These are phyloP conservation scores for Geotrichum phurueaensis DNA, from an alignment of 1,139 yeast species.

Conservation along the genomic window DNA sequence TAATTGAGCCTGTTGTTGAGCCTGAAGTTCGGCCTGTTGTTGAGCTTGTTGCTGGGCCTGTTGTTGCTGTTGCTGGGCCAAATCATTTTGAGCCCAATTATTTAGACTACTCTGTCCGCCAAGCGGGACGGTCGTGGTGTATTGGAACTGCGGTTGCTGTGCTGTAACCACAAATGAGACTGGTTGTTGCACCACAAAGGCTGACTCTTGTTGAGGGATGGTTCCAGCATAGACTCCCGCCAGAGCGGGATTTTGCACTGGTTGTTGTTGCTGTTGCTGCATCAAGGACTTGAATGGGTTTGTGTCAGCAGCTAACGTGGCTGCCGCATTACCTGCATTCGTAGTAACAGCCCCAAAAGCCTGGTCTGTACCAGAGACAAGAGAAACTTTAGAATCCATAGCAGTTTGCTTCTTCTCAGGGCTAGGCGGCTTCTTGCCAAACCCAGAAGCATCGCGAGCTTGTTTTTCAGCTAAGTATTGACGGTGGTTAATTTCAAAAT, in stretches of 20 bases:
- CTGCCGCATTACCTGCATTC: slow-evolving; percentile 29
- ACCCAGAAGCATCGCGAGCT: slow-evolving; percentile 29
- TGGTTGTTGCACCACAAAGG: neutral
- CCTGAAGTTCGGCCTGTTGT: slow-evolving; percentile 8
- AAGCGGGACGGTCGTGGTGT: slow-evolving; percentile 15
- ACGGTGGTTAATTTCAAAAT: slow-evolving; percentile 70
- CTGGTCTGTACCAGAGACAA: slow-evolving; percentile 5
- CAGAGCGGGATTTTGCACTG: slow-evolving; percentile 19
- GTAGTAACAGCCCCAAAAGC: slow-evolving; percentile 26
- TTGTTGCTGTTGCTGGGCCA: slow-evolving; percentile 19
- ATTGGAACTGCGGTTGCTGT: slow-evolving; percentile 21
- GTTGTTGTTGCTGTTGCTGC: slow-evolving; percentile 15
- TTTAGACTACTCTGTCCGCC: slow-evolving; percentile 9
- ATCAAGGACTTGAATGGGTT: slow-evolving; percentile 19
- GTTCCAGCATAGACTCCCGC: slow-evolving; percentile 24
- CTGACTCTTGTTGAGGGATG: slow-evolving; percentile 22
- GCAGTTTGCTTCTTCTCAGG: neutral
- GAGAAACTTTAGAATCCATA: slow-evolving; percentile 6
- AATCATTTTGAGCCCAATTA: slow-evolving; percentile 20
- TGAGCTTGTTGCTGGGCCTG: slow-evolving; percentile 18
- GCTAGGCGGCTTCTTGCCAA: slow-evolving; percentile 18
- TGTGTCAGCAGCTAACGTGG: slow-evolving; percentile 30
- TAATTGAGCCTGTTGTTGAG: slow-evolving; percentile 22
- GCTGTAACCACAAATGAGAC: slow-evolving; percentile 20
- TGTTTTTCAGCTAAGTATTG: slow-evolving; percentile 68